Base-by-base conservation (phyloP, 2,329 filamentous ascomycete genomes). In the Lachnellula subtilissima region DNA sequence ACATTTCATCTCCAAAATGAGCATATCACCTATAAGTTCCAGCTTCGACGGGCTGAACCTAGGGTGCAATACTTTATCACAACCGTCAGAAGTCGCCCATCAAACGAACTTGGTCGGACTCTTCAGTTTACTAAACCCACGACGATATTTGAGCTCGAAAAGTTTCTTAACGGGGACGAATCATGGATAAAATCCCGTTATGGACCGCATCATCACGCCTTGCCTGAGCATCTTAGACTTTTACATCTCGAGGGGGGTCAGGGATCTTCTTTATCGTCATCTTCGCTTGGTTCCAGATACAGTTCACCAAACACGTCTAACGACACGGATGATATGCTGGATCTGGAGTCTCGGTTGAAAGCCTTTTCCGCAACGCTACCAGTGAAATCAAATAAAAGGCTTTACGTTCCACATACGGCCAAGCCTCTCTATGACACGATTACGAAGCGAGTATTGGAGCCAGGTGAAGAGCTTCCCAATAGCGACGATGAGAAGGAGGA, bases 141-240 rank as follows among this genome's bases (percentile, higher is more conserved):
- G 2, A 74, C 74, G 55, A 69, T 74, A 0, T 76, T 82, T 22
- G 73, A 77, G 53, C 60, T 82, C 42, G 72, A 76, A 19, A 73
- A 72, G 19, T 74, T 73, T 53, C 61, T 76, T 15, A 67, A 71
- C 2, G 77, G 77, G 8, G 77, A 82, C 57, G 67, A 75, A 11
- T 74, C 76, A 1, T 81, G 76, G 75, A 59, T 74, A 5, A 72
- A 67, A 15, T 72, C 73, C 6, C 75, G 78, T 3, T 65, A 76
- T 40, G 75, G 74, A 0, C 70, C 74, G 0, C 63, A 72, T 2
- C 67, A 76, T 49, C 69, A 74, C 48, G 36, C 45, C 7, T 59
- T 46, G 48, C 54, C 64, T 5, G 50, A 60, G 8, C 51, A 65
- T 39, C 55, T 65, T 22, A 32, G 28, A 32, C 28, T 32, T 11